These are phyloP conservation scores for Leishmania arabica DNA, from an alignment of 208 protist species.

Conservation along the genomic window DNA sequence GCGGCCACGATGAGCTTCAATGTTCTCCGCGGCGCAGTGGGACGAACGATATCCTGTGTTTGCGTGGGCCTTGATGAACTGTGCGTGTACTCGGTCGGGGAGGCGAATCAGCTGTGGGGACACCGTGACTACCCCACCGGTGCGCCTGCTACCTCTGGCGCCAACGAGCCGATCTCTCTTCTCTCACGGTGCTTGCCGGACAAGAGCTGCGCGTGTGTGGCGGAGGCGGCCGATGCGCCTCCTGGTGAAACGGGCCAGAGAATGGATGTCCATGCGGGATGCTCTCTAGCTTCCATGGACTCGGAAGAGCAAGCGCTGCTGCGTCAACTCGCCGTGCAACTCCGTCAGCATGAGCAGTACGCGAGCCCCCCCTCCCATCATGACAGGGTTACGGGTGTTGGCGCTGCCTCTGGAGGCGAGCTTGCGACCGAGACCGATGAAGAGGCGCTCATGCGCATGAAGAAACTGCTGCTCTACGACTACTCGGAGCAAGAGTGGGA, in stretches of 20 bases:
- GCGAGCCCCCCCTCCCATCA: neutral
- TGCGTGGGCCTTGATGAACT: conserved; percentile 80
- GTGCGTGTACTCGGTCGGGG: conserved; percentile 67
- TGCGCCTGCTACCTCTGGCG: neutral
- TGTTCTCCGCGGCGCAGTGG: conserved; percentile 14
- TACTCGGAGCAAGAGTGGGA: conserved; percentile 67
- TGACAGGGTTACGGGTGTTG: neutral
- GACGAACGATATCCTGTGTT: conserved; percentile 54
- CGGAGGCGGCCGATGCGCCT: neutral
- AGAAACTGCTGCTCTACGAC: conserved; percentile 49
- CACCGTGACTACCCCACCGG: conserved; percentile 8
- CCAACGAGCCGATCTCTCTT: conserved; percentile 11
- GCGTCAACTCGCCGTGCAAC: conserved; percentile 7
- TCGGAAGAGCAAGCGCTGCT: conserved; percentile 8
- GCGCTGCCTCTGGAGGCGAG: conserved; percentile 1
- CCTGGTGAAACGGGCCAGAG: neutral
- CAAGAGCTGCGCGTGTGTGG: neutral
- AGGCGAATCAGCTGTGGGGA: conserved; percentile 32
- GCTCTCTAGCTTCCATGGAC: neutral
- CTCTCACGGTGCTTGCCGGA: conserved; percentile 8
- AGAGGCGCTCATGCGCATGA: conserved; percentile 12
- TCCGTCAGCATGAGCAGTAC: conserved; percentile 7
- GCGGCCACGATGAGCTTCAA: conserved; percentile 3
- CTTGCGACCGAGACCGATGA: conserved; percentile 7
- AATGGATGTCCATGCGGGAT: neutral